phyloP scores from a whole-genome alignment of 2,329 filamentous ascomycete species.

The Claviceps citrina region DNA sequence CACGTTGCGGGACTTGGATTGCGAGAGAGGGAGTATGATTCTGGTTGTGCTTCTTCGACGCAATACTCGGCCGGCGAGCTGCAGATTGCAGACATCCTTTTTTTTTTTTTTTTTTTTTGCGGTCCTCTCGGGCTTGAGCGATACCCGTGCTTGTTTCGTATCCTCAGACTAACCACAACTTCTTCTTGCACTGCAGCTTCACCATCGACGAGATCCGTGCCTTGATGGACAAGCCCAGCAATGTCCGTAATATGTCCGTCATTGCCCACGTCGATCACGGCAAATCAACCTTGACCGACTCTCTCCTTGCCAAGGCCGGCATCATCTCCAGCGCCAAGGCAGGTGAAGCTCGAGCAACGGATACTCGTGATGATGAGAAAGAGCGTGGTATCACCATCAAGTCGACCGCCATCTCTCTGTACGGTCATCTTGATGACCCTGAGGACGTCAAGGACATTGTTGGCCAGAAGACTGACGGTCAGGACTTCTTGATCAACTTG shows the following conservation, averaged over 20 bases:
- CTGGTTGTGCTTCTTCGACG: background rate
- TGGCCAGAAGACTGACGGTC: conserved; percentile 72
- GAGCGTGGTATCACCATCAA: conserved; percentile 99
- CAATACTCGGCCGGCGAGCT: background rate
- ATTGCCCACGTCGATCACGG: conserved; percentile 99
- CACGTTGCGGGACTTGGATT: background rate
- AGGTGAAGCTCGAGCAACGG: conserved; percentile 87
- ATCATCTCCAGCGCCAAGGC: conserved; percentile 98
- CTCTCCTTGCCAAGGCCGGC: conserved; percentile 96
- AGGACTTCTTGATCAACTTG: conserved; percentile 99
- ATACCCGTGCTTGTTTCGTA: too few relatives aligned
- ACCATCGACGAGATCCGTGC: conserved; percentile 84
- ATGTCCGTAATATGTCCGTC: conserved; percentile 94
- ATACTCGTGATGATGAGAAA: conserved; percentile 95
- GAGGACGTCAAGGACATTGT: conserved; percentile 94
- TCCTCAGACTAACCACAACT: conserved; percentile 7
- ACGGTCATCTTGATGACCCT: conserved; percentile 61
- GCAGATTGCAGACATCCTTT: background rate
- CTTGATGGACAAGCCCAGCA: conserved; percentile 65
- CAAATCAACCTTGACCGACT: conserved; percentile 99
- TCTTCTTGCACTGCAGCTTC: conserved; percentile 50
- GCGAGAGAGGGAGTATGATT: background rate
- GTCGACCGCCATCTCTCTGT: conserved; percentile 98
- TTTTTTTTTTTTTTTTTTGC: too few relatives aligned
- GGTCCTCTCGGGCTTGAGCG: too few relatives aligned